Percentiles rank a stretch among this genome's conserved stretches.
Conservation (phyloP, 148 eudicot species). For the Fagopyrum homotropicum region DNA sequence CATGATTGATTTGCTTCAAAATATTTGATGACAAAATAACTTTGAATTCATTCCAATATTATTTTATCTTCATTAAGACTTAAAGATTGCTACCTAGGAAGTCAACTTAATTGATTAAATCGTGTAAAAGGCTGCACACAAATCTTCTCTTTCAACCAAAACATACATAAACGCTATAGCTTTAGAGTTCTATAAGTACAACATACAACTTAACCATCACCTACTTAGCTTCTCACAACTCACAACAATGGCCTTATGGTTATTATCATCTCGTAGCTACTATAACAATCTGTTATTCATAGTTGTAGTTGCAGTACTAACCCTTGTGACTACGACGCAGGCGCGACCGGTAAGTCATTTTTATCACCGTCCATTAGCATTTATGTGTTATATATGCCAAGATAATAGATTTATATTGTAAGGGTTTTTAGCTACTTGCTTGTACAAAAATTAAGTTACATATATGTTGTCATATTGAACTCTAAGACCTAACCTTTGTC, state of each 20-base stretch:
- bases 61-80: background rate
- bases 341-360: background rate
- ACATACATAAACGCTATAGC: background rate
- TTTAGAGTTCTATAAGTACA: background rate
- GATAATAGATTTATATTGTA: too few relatives aligned
- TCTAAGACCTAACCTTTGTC: too few relatives aligned
- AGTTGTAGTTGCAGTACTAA: background rate
- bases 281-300: background rate
- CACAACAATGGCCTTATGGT: background rate
- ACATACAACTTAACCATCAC: background rate
- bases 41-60: background rate
- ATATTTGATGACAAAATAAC: background rate
- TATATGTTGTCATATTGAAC: too few relatives aligned
- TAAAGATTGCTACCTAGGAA: background rate
- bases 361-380: background rate
- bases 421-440: too few relatives aligned
- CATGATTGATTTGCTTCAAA: too few relatives aligned
- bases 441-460: too few relatives aligned
- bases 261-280: background rate
- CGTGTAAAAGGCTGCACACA: background rate
- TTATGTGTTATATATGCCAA: too few relatives aligned
- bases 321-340: background rate
- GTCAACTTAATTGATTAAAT: conserved; percentile 1
- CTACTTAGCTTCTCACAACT: background rate
- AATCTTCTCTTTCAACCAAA: conserved; percentile 5